Evolutionary conservation across 1,139 yeast genomes (phyloP), one percentile per base, ranked within the genome.

Genomic region (Hansenula sp.): DNA sequence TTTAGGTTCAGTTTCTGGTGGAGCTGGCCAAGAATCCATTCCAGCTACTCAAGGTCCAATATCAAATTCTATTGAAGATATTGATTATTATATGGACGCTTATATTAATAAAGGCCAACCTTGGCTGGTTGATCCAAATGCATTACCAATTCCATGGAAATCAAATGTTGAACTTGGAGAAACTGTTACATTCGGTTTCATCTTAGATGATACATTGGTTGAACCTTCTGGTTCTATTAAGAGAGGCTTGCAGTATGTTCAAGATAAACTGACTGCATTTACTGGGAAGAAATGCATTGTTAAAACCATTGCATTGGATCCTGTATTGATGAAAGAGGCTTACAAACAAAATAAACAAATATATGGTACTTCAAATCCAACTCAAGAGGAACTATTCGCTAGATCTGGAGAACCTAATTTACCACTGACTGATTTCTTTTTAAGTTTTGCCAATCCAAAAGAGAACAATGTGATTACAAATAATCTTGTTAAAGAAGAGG

Each of bases 41-140:
- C 72, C 75, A 47, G 79, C 84, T 1, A 82, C 81, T 24, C 74
- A 72, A 41, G 90, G 89, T 19, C 90, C 90, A 28, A 58, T 83
- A 61, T 70, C 84, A n/a, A 72, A 83, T 55, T 61, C 76, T 4
- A 62, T 81, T 42, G 85, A 79, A 13, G 89, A 82, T 59, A 61
- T 83, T 50, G 87, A 81, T 18, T 68, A 76, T 46, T 79, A 79
- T 68, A 81, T 81, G 87, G 74, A 77, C 47, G 55, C 68, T 35
- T 80, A 77, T 55, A 72, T 82, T 51, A 81, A 81, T 58, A 69
- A 68, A 29, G 88, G 88, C 47, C 68, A 77, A 50, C 87, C 88
- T 25, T 79, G 85, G 84, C 67, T 68, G 43, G 60, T 61, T 27
- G 88, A 81, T 57, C 76, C 74, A 32, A 68, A 70, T 60, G 60